A percentile compares a stretch with the other conserved stretches of the same genome.
phyloP scores from a whole-genome alignment of 2,329 filamentous ascomycete genomes.

The Cadophora sp. region DNA sequence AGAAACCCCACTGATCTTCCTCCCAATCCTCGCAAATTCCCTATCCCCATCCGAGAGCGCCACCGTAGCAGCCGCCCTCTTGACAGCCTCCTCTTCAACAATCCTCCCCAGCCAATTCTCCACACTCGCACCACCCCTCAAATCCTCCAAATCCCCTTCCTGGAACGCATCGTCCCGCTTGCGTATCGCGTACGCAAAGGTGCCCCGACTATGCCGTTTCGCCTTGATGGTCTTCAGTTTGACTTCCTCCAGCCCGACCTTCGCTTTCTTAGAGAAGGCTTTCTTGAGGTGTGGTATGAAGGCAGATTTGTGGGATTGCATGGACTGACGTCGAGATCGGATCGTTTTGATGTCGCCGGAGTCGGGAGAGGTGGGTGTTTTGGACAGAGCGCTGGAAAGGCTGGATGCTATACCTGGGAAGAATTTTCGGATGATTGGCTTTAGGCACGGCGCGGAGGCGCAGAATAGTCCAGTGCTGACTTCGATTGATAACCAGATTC shows the following conservation, averaged over 20 bases:
- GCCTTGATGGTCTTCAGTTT: conserved; percentile 17
- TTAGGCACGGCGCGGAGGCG: conserved; percentile 31
- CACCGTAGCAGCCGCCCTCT: conserved; percentile 9
- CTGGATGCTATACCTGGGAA: conserved; percentile 22
- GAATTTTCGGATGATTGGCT: conserved; percentile 29
- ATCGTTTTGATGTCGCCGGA: neutral
- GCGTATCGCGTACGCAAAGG: conserved; percentile 15
- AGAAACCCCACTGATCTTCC: neutral
- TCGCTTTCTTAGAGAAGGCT: neutral
- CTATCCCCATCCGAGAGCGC: conserved; percentile 1
- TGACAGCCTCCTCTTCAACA: conserved; percentile 13
- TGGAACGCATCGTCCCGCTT: conserved; percentile 16
- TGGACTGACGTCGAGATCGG: neutral
- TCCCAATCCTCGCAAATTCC: conserved; percentile 7
- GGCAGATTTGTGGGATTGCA: conserved; percentile 4
- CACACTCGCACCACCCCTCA: neutral
- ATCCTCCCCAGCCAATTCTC: conserved; percentile 14
- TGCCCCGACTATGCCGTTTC: conserved; percentile 4
- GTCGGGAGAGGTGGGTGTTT: neutral
- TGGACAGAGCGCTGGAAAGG: neutral
- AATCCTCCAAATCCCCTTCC: neutral
- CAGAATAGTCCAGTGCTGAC: conserved; percentile 32
- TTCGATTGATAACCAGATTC: conserved; percentile 34
- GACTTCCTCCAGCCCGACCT: conserved; percentile 9
- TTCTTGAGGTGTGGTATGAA: conserved; percentile 16